Evolutionary conservation across 495 filamentous ascomycete genomes (phyloP).

Genomic region (Immersiella caudata): DNA sequence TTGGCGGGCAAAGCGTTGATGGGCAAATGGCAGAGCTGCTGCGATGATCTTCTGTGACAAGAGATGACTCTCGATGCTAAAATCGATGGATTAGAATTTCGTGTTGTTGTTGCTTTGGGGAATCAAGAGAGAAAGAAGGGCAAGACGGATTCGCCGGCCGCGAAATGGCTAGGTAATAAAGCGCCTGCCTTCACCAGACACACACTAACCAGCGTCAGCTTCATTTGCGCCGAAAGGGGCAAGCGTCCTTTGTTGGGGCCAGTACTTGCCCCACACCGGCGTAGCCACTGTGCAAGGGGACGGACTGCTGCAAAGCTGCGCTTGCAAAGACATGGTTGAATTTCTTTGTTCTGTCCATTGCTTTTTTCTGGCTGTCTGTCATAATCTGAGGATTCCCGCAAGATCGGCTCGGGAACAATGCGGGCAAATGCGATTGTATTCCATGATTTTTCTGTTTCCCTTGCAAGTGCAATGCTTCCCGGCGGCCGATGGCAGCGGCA

Average conservation of each 20-base stretch:
- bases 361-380: background rate
- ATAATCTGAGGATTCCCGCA: constrained; percentile 5
- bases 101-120: constrained; percentile 50
- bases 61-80: constrained; percentile 52
- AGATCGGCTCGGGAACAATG: constrained; percentile 7
- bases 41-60: constrained; percentile 59
- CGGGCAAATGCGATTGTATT: background rate
- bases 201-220: constrained; percentile 7
- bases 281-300: constrained; percentile 9
- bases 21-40: constrained; percentile 51
- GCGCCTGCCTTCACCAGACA: constrained; percentile 15
- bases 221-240: constrained; percentile 7
- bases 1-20: constrained; percentile 37
- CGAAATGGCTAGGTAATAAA: constrained; percentile 32
- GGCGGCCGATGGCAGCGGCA: constrained; percentile 1
- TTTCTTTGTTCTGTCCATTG: background rate
- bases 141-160: constrained; percentile 28
- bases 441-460: constrained; percentile 1
- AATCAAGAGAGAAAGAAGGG: constrained; percentile 37
- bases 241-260: constrained; percentile 13
- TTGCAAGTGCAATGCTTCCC: constrained; percentile 15
- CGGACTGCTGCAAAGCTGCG: constrained; percentile 14
- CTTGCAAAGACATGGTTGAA: too few relatives aligned
- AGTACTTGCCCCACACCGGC: constrained; percentile 3
- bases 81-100: constrained; percentile 44